Evolutionary conservation across 106 monocot species (phyloP).

Genomic region (Allium fistulosum): DNA sequence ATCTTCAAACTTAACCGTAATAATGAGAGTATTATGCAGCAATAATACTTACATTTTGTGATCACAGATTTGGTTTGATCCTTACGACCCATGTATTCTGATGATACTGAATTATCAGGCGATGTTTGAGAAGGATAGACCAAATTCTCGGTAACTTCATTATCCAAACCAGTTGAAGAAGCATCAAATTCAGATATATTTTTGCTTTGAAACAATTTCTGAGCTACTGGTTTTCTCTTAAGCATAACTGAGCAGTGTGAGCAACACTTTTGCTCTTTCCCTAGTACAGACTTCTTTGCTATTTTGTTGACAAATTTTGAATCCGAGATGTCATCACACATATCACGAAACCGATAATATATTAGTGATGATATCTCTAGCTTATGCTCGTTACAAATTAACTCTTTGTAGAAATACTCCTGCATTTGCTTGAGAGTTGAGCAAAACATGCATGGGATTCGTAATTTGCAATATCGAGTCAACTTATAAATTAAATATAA

Average conservation of each 20-base stretch:
- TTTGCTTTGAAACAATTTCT: background rate
- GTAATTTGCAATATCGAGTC: constrained; percentile 53
- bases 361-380: constrained; percentile 58
- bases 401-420: constrained; percentile 37
- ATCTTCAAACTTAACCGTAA: background rate
- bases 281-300: constrained; percentile 20
- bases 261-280: constrained; percentile 24
- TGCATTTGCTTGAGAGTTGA: constrained; percentile 49
- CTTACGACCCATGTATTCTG: constrained; percentile 10
- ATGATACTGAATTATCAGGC: constrained; percentile 14
- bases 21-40: background rate
- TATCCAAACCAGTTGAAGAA: constrained; percentile 6
- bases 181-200: background rate
- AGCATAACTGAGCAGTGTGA: constrained; percentile 35
- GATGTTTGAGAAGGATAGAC: constrained; percentile 17
- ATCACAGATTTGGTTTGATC: constrained; percentile 15
- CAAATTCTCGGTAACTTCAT: constrained; percentile 25
- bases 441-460: constrained; percentile 72
- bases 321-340: constrained; percentile 49
- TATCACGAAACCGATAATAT: constrained; percentile 41
- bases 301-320: background rate
- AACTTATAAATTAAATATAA: constrained; percentile 68
- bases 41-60: constrained; percentile 8
- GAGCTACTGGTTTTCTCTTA: background rate
- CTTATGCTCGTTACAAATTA: constrained; percentile 70